Evolutionary conservation across 768 basidiomycete species (phyloP).

Genomic region (Pulveroboletus sp.): DNA sequence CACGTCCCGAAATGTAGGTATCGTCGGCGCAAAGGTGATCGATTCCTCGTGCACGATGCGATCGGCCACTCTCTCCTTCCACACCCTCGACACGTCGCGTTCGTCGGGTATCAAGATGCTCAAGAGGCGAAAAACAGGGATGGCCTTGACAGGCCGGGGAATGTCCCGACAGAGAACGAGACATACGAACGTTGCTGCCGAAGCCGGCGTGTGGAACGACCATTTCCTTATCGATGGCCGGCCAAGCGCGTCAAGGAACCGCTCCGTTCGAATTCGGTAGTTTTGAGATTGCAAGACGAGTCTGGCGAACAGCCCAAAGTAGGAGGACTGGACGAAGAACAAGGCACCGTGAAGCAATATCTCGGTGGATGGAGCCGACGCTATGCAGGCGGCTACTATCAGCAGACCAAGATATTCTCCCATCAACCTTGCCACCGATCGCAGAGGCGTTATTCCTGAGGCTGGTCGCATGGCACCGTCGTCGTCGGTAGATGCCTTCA

Average conservation of each 20-base stretch:
- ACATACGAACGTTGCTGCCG: constrained; percentile 16
- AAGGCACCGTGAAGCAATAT: constrained; percentile 8
- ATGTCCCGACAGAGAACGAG: constrained; percentile 13
- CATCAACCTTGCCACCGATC: constrained; percentile 4
- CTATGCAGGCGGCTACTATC: constrained; percentile 1
- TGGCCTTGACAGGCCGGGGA: constrained; percentile 10
- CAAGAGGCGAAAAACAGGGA: constrained; percentile 9
- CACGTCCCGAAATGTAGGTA: constrained; percentile 11
- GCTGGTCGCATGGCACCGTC: background rate
- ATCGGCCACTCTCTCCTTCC: constrained; percentile 18
- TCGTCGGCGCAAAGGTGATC: constrained; percentile 13
- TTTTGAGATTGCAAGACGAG: constrained; percentile 14
- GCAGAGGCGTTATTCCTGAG: constrained; percentile 1
- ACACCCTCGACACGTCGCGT: constrained; percentile 13
- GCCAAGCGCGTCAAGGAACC: constrained; percentile 4
- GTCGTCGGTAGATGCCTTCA: constrained; percentile 6
- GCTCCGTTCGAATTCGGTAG: constrained; percentile 13
- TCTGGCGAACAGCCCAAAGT: constrained; percentile 16
- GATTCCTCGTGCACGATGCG: constrained; percentile 10
- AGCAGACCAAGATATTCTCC: constrained; percentile 14
- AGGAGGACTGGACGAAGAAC: constrained; percentile 10
- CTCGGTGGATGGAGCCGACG: background rate
- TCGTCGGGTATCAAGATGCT: constrained; percentile 12
- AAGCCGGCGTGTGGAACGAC: constrained; percentile 11
- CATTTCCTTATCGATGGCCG: constrained; percentile 12